Evolutionary conservation across 2,329 filamentous ascomycete species (phyloP).

Genomic region (Lanzia echinophila): DNA sequence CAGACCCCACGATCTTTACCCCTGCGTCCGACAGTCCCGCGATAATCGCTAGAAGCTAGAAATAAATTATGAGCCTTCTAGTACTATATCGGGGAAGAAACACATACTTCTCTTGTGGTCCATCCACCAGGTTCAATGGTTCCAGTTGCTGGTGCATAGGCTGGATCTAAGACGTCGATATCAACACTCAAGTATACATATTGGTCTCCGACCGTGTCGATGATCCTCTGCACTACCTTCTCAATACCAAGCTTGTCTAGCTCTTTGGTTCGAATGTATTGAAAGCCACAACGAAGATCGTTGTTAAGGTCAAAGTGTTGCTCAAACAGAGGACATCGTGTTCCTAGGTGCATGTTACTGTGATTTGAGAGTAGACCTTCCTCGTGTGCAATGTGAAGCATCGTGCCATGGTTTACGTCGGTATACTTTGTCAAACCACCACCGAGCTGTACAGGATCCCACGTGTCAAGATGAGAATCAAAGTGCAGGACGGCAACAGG

Average conservation of each 20-base stretch:
- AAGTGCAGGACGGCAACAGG: constrained; percentile 27
- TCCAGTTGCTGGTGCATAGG: constrained; percentile 29
- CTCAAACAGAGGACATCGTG: constrained; percentile 22
- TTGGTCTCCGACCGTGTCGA: constrained; percentile 25
- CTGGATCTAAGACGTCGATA: constrained; percentile 29
- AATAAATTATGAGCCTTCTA: background rate
- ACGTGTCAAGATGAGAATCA: constrained; percentile 28
- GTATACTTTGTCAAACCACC: constrained; percentile 26
- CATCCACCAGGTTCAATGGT: constrained; percentile 30
- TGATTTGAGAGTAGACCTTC: constrained; percentile 28
- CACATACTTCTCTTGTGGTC: constrained; percentile 28
- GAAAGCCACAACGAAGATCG: constrained; percentile 28
- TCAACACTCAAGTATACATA: constrained; percentile 29
- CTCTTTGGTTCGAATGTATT: constrained; percentile 24
- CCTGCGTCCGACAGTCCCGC: constrained; percentile 24
- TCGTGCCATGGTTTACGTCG: constrained; percentile 29
- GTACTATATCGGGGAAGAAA: background rate
- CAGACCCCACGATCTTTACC: constrained; percentile 28
- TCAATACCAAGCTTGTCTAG: constrained; percentile 25
- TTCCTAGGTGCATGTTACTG: constrained; percentile 29
- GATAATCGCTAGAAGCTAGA: constrained; percentile 27
- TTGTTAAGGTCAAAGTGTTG: constrained; percentile 27
- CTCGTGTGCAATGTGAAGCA: constrained; percentile 30
- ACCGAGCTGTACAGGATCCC: constrained; percentile 27
- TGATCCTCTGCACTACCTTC: constrained; percentile 23